Evolutionary conservation across 352 stramenopile genomes (phyloP), one percentile per base, ranked within the genome.

Genomic region (Phytophthora pseudosyringae): DNA sequence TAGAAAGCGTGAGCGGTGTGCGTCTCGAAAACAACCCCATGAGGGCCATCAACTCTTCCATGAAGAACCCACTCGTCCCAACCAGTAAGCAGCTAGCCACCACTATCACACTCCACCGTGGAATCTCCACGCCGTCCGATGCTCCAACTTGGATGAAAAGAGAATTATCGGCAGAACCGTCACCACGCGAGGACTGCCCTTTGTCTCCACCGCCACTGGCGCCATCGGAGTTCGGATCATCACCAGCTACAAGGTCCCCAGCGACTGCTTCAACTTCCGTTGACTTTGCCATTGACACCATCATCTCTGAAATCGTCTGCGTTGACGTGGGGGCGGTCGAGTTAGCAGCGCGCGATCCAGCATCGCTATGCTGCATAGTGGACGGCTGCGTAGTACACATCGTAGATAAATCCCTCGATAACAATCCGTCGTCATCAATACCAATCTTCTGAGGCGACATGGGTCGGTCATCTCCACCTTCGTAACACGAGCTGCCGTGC

Each of bases 31-130:
- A 70, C 0, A 78, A 52, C 8, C 72, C 67, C 9, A 64, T 18
- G 1, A 80, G 7, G 10, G 69, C 36, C 57, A 91, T 58, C 1
- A 88, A 33, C 39, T 89, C 73, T 36, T 89, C 78, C 4, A 87
- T 59, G 56, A 83, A 87, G 58, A 88, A 87, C 0, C 83, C 83
- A 12, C 77, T 49, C 0, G 76, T 55, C 1, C 83, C 83, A 25
- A 86, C 50, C 18, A 75, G 49, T 3, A 81, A 35, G 39, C 77
- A 92, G 50, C 54, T 59, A 4, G 48, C 38, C 21, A 89, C 49
- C 15, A 87, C 73, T 1, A 74, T 64, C 5, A 88, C 21, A 52
- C 70, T 81, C 80, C 76, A 88, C 28, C 55, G 58, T 16, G 82
- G 67, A 53, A 89, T 75, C 6, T 54, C 53, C 32, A 39, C 16